Evolutionary conservation across 257 asterid species (phyloP), one percentile per base, ranked within the genome.

Genomic region (Solanum pennellii): DNA sequence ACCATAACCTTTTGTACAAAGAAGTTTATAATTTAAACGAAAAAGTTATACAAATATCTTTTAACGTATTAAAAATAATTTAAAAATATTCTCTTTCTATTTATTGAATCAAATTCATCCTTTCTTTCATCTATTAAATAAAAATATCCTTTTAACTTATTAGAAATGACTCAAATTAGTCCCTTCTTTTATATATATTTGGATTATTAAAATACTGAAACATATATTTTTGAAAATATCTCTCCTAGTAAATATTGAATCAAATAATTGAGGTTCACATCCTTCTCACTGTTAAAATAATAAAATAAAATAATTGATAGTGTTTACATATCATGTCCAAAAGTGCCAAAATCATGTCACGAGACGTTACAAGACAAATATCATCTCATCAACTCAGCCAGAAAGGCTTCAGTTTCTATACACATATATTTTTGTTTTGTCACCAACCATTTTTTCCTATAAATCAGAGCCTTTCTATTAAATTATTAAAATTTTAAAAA

Each of bases 321-420:
- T 25, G 56, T 27, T 25, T 44, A 44, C 25, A 44, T 6, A 45
- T 9, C 41, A 80, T 47, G 60, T 9, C 65, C 66, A 45, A 47
- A 9, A 15, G 10, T 52, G 86, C 86, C 91, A 89, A 91, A 88
- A 89, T 52, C 82, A 41, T 45, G 90, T 91, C 93, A 91, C 93
- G 93, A 66, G 93, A 85, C 75, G 76, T 84, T 87, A 80, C 88
- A 62, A 27, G 90, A 88, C 90, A 84, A 84, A 35, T 45, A 25
- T 59, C 77, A 23, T 62, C 31, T 20, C 76, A 69, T 69, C 76
- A 35, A 73, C 82, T 41, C 21, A n/a, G 72, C 44, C 35, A 39
- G 18, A 25, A 31, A 35, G 25, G 56, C 75, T 59, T 25, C 76
- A 87, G n/a, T 72, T 65, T 69, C 20, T 29, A 45, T 71, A 83